Conservation (phyloP, 352 stramenopile genomes). For the Pythium inflatum region DNA sequence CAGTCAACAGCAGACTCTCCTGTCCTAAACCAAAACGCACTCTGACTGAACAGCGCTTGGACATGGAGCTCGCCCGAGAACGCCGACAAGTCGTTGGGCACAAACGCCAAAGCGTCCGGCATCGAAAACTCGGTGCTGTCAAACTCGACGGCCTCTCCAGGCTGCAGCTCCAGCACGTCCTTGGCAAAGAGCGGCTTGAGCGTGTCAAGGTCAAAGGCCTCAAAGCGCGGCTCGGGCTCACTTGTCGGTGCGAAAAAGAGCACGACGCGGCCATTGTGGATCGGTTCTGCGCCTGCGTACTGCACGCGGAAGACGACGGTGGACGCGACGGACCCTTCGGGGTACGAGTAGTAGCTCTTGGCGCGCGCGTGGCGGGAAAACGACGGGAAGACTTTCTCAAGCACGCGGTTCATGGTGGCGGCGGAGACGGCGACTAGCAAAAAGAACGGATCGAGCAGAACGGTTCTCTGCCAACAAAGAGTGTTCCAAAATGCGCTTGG, state of each 20-base stretch:
- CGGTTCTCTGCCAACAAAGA: not conserved
- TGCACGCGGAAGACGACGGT: slow-evolving; percentile 62
- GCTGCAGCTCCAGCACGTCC: slow-evolving; percentile 59
- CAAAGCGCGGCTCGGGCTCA: slow-evolving; percentile 54
- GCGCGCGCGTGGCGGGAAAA: slow-evolving; percentile 48
- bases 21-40: slow-evolving; percentile 32
- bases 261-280: slow-evolving; percentile 55
- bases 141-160: slow-evolving; percentile 65
- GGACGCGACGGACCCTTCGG: slow-evolving; percentile 50
- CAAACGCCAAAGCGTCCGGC: slow-evolving; percentile 62
- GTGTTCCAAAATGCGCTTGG: not conserved
- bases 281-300: slow-evolving; percentile 43
- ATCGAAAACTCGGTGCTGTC: slow-evolving; percentile 64
- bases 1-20: not conserved
- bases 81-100: slow-evolving; percentile 53
- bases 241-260: slow-evolving; percentile 60
- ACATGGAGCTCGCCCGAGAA: slow-evolving; percentile 58
- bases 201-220: slow-evolving; percentile 61
- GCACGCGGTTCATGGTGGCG: slow-evolving; percentile 62
- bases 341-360: slow-evolving; percentile 65
- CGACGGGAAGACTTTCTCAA: slow-evolving; percentile 68
- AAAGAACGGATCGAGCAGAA: not conserved
- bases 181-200: slow-evolving; percentile 68
- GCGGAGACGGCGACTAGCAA: not conserved
- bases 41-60: slow-evolving; percentile 67